Evolutionary conservation across 108 stramenopile species (phyloP), one percentile per base, ranked within the genome.

Genomic region (Ochromonas danica): DNA sequence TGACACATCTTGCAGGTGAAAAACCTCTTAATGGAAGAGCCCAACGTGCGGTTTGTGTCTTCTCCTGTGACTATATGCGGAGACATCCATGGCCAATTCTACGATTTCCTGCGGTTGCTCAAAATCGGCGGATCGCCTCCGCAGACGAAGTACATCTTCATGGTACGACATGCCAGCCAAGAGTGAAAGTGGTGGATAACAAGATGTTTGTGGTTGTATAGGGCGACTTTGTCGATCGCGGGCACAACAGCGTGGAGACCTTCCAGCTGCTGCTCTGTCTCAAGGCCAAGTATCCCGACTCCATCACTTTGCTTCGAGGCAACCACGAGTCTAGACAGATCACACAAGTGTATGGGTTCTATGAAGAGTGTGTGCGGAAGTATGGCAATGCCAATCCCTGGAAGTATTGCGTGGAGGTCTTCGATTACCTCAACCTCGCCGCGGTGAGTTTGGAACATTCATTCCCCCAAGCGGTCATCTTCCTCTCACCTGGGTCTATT

Each of bases 361-460:
- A 97, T 82, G 97, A 98, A 84, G 97, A 98, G 82, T 98, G 97
- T 83, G 87, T 96, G 67, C 91, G 95, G 70, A 98, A 98, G 88
- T 98, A 98, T 80, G 97, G 97, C 36, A 96, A 98, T 83, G 96
- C 97, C 27, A 92, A 90, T 78, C 94, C 93, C 1, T 98, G 97
- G 97, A 92, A 95, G 78, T 93, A 94, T 78, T 94, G 72, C 51
- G 72, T 75, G 40, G 72, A 75, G 31, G 72, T 75, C 6, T 75
- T 75, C 31, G 72, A 75, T 41, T 75, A 75, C 40, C 31, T 75
- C 10, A 75, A 75, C 40, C 40, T 75, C 3, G 72, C 72, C 6
- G 72, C 72, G 14, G 72, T 75, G 38, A 75, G 72, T 75, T 75
- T 14, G 6, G 6, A 70, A 14, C 22, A 40, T 40, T 14, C 22